phyloP scores from a whole-genome alignment of 202 grass and related monocot genomes.

The Brachypodium distachyon region DNA sequence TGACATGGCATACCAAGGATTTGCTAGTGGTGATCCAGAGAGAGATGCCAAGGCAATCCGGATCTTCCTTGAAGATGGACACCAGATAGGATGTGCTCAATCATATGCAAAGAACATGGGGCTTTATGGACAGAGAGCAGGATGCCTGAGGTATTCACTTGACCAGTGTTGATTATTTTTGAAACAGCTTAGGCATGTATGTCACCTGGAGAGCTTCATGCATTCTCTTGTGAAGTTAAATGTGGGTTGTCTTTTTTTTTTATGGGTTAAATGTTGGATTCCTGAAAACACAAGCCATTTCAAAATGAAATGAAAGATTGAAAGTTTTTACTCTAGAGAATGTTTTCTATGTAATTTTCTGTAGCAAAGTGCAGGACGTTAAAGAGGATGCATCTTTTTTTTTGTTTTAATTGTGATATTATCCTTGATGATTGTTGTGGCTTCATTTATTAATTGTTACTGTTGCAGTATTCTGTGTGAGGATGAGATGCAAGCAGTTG shows the following conservation, averaged over 20 bases:
- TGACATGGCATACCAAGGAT: constrained; percentile 99
- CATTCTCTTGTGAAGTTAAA: constrained; percentile 3
- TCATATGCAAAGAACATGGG: constrained; percentile 99
- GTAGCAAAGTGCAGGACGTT: neutral
- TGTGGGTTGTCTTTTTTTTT: no score
- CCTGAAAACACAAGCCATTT: neutral
- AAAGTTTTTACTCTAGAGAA: neutral
- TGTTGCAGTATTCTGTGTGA: constrained; percentile 78
- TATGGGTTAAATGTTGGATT: no score
- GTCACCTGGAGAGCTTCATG: neutral
- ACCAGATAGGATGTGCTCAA: constrained; percentile 90
- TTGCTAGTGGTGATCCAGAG: constrained; percentile 89
- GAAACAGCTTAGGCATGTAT: neutral
- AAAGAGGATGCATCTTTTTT: neutral
- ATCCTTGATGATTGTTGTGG: neutral
- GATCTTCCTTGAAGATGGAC: constrained; percentile 96
- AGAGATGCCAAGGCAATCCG: constrained; percentile 91
- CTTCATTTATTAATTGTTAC: neutral
- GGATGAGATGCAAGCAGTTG: constrained; percentile 84
- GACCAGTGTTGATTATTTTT: neutral
- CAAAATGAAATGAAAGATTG: neutral
- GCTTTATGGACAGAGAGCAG: constrained; percentile 87
- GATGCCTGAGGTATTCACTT: constrained; percentile 74
- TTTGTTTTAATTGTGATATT: neutral
- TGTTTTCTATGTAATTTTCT: neutral